Evolutionary conservation across 371 early-diverging fungal species (phyloP).

Genomic region (Mucor saturninus): DNA sequence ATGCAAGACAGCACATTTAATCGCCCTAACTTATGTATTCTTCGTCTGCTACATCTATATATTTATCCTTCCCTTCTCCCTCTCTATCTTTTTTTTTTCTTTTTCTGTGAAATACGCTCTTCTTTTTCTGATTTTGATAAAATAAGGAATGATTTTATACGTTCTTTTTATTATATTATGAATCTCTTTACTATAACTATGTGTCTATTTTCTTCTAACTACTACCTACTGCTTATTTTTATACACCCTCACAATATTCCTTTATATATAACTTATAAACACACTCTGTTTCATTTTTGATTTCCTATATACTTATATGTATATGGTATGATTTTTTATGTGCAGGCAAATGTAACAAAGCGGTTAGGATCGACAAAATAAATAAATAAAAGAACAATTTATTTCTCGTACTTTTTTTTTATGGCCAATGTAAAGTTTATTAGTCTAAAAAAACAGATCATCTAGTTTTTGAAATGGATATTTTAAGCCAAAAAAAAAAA

Average conservation of each 20-base stretch:
- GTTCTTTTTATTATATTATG: neutral
- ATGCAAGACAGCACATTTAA: neutral
- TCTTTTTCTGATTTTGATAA: conserved; percentile 2
- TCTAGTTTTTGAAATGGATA: neutral
- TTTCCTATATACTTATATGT: too few relatives aligned
- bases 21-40: neutral
- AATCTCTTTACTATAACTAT: neutral
- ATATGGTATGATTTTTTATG: too few relatives aligned
- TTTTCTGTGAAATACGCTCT: neutral
- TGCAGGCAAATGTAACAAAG: too few relatives aligned
- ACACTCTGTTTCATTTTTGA: too few relatives aligned
- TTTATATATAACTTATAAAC: too few relatives aligned
- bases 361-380: neutral
- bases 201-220: neutral
- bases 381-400: neutral
- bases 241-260: too few relatives aligned
- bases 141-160: neutral
- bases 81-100: neutral
- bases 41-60: neutral
- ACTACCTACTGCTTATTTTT: too few relatives aligned
- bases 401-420: neutral
- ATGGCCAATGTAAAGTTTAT: neutral
- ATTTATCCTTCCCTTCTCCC: neutral
- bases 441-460: neutral
- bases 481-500: neutral